These are phyloP conservation scores for Pichia sp. DNA, from an alignment of 1,139 yeast genomes.

Conservation along the genomic window DNA sequence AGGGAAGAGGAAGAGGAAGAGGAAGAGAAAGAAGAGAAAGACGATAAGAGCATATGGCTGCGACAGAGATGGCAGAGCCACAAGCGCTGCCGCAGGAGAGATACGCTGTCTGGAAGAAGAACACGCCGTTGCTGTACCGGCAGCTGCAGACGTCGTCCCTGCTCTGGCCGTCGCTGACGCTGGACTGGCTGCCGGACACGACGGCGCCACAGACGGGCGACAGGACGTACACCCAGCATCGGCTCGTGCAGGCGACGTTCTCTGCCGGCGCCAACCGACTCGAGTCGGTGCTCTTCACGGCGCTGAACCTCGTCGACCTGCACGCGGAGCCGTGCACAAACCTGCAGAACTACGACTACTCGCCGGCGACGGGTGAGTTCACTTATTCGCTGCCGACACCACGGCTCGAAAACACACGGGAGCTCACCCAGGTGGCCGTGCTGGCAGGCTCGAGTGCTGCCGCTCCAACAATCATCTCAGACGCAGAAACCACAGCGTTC, in stretches of 20 bases:
- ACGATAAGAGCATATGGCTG: not conserved
- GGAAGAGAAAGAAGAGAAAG: not conserved
- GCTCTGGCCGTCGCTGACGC: constrained; percentile 53
- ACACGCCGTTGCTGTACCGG: constrained; percentile 48
- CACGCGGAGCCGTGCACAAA: not conserved
- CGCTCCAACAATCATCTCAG: not conserved
- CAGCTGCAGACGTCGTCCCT: constrained; percentile 46
- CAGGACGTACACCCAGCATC: constrained; percentile 16
- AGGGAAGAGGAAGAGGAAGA: not conserved
- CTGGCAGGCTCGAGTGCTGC: too few species aligned
- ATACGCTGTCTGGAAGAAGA: constrained; percentile 46
- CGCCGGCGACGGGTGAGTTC: constrained; percentile 26
- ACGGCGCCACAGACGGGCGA: constrained; percentile 15
- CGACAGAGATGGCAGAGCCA: not conserved
- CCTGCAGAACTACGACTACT: constrained; percentile 19
- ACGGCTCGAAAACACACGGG: constrained; percentile 9
- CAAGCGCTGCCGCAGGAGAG: not conserved
- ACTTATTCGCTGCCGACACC: constrained; percentile 13
- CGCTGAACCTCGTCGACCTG: constrained; percentile 2
- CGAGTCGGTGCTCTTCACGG: constrained; percentile 23
- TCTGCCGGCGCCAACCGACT: constrained; percentile 24
- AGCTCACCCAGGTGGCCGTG: not conserved
- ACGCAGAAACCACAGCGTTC: not conserved
- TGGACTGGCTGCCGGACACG: constrained; percentile 50
- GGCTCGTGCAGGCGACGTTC: constrained; percentile 30